Conservation (phyloP, 257 asterid genomes). For the Ocimum tenuiflorum region DNA sequence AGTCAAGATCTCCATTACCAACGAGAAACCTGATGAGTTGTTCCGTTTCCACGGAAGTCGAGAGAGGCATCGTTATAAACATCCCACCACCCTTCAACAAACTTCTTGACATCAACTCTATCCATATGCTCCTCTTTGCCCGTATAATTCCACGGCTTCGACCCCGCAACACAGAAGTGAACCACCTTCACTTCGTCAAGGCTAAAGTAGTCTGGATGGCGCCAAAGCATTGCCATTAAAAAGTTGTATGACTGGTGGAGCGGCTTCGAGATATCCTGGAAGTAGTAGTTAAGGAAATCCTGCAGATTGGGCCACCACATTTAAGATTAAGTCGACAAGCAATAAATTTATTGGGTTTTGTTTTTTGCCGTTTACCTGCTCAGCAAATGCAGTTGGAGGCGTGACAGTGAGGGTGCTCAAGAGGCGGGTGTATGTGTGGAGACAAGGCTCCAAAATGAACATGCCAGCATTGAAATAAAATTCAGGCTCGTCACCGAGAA, state of each 20-base stretch:
- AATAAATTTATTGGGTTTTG: background rate
- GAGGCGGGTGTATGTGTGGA: conserved; percentile 28
- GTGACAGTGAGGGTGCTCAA: conserved; percentile 26
- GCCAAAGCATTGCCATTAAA: conserved; percentile 56
- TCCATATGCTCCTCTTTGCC: conserved; percentile 54
- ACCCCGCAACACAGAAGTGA: conserved; percentile 52
- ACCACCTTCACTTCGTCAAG: conserved; percentile 52
- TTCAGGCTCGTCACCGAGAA: conserved; percentile 31
- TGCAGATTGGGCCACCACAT: conserved; percentile 9
- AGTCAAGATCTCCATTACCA: background rate
- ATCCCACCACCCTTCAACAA: conserved; percentile 56
- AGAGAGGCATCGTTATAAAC: conserved; percentile 39
- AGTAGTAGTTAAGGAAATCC: conserved; percentile 61
- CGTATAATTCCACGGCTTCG: conserved; percentile 67
- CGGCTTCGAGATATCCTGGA: conserved; percentile 40
- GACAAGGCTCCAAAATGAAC: conserved; percentile 41
- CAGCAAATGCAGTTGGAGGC: conserved; percentile 44
- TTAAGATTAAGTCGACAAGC: background rate
- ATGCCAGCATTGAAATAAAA: conserved; percentile 40
- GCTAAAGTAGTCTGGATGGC: conserved; percentile 56
- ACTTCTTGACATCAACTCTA: conserved; percentile 44
- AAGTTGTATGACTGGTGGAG: conserved; percentile 46
- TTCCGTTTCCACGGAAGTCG: conserved; percentile 15
- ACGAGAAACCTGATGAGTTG: background rate
- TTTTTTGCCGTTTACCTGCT: conserved; percentile 32